These are phyloP conservation scores for Micractinium conductrix DNA, from an alignment of 139 green algal genomes.

Conservation along the genomic window DNA sequence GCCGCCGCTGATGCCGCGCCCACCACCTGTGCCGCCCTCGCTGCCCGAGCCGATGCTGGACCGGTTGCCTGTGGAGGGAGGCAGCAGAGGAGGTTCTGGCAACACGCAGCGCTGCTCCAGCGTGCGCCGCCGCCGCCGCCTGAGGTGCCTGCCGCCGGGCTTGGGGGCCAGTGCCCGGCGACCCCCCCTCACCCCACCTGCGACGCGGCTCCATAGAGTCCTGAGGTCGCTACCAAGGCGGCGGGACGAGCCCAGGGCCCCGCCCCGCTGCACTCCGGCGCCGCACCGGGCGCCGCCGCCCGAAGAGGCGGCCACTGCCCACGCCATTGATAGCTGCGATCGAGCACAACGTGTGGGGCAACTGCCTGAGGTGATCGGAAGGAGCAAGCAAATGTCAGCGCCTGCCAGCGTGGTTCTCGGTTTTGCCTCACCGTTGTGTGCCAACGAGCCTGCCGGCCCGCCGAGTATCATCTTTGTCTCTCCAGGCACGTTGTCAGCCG, in stretches of 20 bases:
- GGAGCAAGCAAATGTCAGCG: too few relatives aligned
- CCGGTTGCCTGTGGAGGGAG: too few relatives aligned
- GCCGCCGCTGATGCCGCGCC: not conserved
- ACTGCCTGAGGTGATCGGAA: too few relatives aligned
- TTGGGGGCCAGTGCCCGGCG: too few relatives aligned
- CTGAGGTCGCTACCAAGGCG: not conserved
- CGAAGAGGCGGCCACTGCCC: not conserved
- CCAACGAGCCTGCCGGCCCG: too few relatives aligned
- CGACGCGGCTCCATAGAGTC: conserved; percentile 10
- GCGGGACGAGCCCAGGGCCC: not conserved
- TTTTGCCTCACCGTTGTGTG: too few relatives aligned
- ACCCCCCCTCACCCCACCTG: not conserved
- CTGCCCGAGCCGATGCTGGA: not conserved
- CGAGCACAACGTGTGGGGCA: too few relatives aligned
- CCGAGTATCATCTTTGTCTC: too few relatives aligned
- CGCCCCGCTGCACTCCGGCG: not conserved
- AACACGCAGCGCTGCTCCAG: not conserved
- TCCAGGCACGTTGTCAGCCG: too few relatives aligned
- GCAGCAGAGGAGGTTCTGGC: too few relatives aligned
- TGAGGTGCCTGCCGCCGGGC: not conserved
- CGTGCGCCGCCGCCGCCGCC: too few relatives aligned
- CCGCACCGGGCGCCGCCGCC: not conserved
- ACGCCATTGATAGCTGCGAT: not conserved
- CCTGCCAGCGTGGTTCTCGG: too few relatives aligned
- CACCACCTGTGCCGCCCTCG: not conserved